A percentile compares a stretch with the other conserved stretches of the same genome.
phyloP scores from a whole-genome alignment of 345 rosid genomes.

The Lepidium africanum region DNA sequence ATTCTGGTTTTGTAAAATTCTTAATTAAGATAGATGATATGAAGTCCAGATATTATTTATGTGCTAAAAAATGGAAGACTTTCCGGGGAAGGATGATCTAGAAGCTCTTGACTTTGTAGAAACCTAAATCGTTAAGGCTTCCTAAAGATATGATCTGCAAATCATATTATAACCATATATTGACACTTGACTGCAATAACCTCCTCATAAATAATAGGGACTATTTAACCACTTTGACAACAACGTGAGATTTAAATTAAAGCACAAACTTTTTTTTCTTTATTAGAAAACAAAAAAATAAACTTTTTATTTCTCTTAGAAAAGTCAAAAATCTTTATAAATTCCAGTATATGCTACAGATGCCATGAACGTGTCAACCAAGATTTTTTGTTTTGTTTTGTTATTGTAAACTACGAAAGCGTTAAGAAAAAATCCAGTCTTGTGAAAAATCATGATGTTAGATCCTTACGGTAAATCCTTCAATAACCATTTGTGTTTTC shows the following conservation, averaged over 20 bases:
- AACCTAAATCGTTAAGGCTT: neutral
- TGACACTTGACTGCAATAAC: slow-evolving; percentile 1
- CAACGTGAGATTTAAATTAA: slow-evolving; percentile 7
- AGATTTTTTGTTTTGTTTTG: neutral
- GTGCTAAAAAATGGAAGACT: neutral
- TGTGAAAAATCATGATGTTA: slow-evolving; percentile 21
- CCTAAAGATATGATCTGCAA: slow-evolving; percentile 5
- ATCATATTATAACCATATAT: neutral
- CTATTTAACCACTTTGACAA: slow-evolving; percentile 16
- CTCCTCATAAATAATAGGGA: neutral
- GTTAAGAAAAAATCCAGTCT: neutral
- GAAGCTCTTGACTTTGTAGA: slow-evolving; percentile 24
- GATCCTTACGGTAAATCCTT: slow-evolving; percentile 23
- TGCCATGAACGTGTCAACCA: slow-evolving; percentile 18
- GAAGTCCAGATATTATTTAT: neutral
- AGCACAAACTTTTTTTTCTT: neutral
- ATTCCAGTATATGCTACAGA: neutral
- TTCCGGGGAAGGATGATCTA: neutral
- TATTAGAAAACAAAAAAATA: neutral
- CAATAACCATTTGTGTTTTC: slow-evolving; percentile 22
- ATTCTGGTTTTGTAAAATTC: no score
- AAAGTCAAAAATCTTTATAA: neutral
- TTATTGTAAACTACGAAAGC: neutral
- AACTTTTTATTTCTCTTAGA: neutral
- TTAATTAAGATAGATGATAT: neutral